Conservation (phyloP, 83 land plant genomes). For the Diphasiastrum complanatum region DNA sequence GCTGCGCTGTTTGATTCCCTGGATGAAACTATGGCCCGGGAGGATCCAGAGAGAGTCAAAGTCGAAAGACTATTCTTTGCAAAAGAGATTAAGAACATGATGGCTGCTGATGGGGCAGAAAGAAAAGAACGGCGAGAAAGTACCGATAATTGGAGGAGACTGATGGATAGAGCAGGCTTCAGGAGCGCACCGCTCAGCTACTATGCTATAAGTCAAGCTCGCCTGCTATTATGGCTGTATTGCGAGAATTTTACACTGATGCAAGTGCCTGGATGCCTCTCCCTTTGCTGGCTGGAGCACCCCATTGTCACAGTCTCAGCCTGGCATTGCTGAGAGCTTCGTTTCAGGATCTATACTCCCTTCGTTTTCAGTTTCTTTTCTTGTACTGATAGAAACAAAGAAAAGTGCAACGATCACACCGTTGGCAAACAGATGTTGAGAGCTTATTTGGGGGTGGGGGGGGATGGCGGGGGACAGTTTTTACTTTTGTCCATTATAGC, state of each 20-base stretch:
- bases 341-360: too few species aligned
- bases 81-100: neutral
- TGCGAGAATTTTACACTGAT: neutral
- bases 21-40: neutral
- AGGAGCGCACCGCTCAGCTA: neutral
- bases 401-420: too few species aligned
- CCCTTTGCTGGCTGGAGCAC: neutral
- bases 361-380: too few species aligned
- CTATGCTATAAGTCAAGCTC: neutral
- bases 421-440: too few species aligned
- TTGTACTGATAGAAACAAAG: too few species aligned
- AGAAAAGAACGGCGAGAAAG: neutral
- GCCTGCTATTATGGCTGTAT: neutral
- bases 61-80: neutral
- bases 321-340: conserved; percentile 1
- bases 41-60: neutral
- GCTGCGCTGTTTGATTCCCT: neutral
- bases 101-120: neutral
- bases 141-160: neutral
- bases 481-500: too few species aligned
- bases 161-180: neutral
- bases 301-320: neutral
- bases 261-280: neutral
- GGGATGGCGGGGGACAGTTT: too few species aligned
- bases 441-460: too few species aligned